A percentile compares a stretch with the other conserved stretches of the same genome.
Evolutionary conservation across 2,329 filamentous ascomycete genomes (phyloP).

Genomic region (Pseudogymnoascus verrucosus): DNA sequence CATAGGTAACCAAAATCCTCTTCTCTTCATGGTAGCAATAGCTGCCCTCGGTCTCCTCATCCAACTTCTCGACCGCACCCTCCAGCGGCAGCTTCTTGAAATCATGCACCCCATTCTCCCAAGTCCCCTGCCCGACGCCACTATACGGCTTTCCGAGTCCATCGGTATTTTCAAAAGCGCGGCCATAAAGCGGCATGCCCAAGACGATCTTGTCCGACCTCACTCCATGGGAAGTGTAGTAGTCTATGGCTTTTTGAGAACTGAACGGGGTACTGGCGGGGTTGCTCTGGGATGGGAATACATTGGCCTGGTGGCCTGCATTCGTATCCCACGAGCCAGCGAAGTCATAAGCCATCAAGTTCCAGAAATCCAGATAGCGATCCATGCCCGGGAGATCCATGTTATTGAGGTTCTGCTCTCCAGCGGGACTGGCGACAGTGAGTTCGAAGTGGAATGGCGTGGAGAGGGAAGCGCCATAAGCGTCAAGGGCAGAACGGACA

Average conservation of each 20-base stretch:
- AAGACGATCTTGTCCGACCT: constrained; percentile 67
- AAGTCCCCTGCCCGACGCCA: constrained; percentile 71
- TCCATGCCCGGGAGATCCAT: constrained; percentile 60
- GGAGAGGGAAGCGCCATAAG: constrained; percentile 40
- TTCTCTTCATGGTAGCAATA: constrained; percentile 65
- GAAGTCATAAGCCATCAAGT: constrained; percentile 84
- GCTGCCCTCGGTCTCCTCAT: constrained; percentile 57
- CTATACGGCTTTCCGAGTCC: constrained; percentile 62
- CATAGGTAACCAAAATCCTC: constrained; percentile 69
- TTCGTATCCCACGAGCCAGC: constrained; percentile 70
- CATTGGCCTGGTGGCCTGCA: constrained; percentile 74
- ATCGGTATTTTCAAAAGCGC: constrained; percentile 71
- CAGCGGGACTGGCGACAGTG: constrained; percentile 57
- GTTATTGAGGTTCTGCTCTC: constrained; percentile 52
- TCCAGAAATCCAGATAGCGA: constrained; percentile 62
- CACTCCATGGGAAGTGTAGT: constrained; percentile 62
- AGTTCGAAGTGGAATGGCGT: constrained; percentile 48
- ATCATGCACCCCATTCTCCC: constrained; percentile 81
- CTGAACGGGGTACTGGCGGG: constrained; percentile 69
- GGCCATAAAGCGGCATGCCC: constrained; percentile 88
- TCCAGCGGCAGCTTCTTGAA: constrained; percentile 74
- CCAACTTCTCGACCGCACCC: constrained; percentile 56
- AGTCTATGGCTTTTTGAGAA: constrained; percentile 59
- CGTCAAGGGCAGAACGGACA: constrained; percentile 50
- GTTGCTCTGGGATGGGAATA: constrained; percentile 51